A percentile compares a stretch with the other conserved stretches of the same genome.
phyloP scores from a whole-genome alignment of 75 land plant species.

The Pinus taeda region DNA sequence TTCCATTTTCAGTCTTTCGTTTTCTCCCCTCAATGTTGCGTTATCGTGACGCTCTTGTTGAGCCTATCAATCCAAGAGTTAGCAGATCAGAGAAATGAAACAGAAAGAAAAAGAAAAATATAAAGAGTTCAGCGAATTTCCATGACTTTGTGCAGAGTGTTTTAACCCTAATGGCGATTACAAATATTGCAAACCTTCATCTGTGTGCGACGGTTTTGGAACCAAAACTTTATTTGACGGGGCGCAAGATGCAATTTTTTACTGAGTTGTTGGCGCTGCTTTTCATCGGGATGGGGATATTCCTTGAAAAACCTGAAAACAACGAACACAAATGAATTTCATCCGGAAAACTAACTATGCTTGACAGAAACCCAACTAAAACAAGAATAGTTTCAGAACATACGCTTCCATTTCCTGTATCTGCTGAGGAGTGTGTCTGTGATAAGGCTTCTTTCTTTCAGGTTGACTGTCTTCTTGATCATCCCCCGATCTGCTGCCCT shows the following conservation, averaged over 20 bases:
- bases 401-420: conserved; percentile 20
- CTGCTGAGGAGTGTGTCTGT: conserved; percentile 15
- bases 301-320: conserved; percentile 68
- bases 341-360: neutral
- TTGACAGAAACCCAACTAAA: neutral
- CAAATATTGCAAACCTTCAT: conserved; percentile 58
- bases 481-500: conserved; percentile 21
- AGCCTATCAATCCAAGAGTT: conserved; percentile 14
- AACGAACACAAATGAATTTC: neutral
- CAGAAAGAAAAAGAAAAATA: neutral
- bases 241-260: conserved; percentile 49
- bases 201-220: conserved; percentile 79
- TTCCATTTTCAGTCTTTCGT: conserved; percentile 24
- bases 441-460: conserved; percentile 19
- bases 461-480: conserved; percentile 18
- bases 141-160: neutral
- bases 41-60: conserved; percentile 34
- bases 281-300: conserved; percentile 87
- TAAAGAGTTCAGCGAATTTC: neutral
- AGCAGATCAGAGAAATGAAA: neutral
- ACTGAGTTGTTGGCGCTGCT: conserved; percentile 77
- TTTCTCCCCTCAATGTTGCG: conserved; percentile 16
- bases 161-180: neutral
- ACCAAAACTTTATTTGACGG: conserved; percentile 85
- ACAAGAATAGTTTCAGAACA: neutral